These are phyloP conservation scores for Coemansia sp. DNA, from an alignment of 192 early-diverging fungal genomes.

Conservation along the genomic window DNA sequence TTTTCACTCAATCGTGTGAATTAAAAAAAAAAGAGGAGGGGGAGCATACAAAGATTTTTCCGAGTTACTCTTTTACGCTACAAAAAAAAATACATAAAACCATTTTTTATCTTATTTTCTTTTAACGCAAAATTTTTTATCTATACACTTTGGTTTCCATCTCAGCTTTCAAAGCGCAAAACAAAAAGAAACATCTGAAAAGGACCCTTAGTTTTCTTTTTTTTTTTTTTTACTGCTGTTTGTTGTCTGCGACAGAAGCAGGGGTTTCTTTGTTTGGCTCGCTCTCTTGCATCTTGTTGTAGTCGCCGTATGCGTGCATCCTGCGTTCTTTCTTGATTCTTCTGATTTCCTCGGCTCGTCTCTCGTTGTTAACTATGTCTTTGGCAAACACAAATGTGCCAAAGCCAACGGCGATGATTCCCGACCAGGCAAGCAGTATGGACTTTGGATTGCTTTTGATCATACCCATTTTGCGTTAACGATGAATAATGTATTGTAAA, in stretches of 20 bases:
- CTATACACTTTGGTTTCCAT: no score
- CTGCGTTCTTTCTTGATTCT: conserved; percentile 49
- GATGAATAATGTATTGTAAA: no score
- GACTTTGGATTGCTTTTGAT: conserved; percentile 52
- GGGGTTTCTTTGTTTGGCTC: not conserved
- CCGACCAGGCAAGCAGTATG: conserved; percentile 40
- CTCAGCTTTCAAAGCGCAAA: no score
- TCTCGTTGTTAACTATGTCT: conserved; percentile 47
- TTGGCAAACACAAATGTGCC: conserved; percentile 42
- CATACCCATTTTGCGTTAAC: conserved; percentile 21
- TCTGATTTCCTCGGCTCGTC: conserved; percentile 47
- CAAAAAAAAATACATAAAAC: not conserved
- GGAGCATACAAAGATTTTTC: no score
- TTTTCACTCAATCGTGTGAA: not conserved
- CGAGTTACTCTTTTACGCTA: no score
- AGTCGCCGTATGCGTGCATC: conserved; percentile 24
- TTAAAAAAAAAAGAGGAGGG: not conserved
- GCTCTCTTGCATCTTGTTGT: conserved; percentile 20
- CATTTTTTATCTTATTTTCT: not conserved
- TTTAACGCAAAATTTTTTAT: no score
- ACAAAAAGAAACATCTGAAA: no score
- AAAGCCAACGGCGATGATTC: conserved; percentile 39
- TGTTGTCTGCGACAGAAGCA: not conserved
- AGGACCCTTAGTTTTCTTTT: no score
- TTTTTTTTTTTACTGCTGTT: not conserved